Evolutionary conservation across 768 basidiomycete species (phyloP), one percentile per base, ranked within the genome.

Genomic region (Exsudoporus frostii): DNA sequence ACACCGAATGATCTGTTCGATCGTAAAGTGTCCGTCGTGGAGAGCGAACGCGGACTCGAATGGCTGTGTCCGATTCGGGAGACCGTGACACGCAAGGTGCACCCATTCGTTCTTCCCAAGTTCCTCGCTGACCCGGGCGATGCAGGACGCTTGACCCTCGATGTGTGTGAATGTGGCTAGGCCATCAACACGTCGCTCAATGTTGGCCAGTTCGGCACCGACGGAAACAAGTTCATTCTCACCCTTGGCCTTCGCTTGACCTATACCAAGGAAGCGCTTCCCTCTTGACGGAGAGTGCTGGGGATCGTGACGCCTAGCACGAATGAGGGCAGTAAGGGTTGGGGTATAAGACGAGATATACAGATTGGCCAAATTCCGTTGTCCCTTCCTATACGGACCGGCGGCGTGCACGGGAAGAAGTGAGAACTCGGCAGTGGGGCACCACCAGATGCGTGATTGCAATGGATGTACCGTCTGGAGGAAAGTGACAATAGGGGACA

Each of bases 391-490:
- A 34, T 52, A 55, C 2, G 45, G 32, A 29, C 55, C 50, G 0
- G 63, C 64, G 13, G 66, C 60, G 30, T 64, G 67, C 2, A 64
- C 17, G 2, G 60, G 66, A 7, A 65, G 29, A 2, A 19, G 13
- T 24, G 54, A 51, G 10, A 63, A 44, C 6, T 48, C 27, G 7
- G 51, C 39, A 0, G 58, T 55, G 1, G 58, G 58, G 22, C 57
- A 59, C 47, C 58, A 52, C 57, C 57, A 57, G 7, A 48, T 39
- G 19, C 37, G 36, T 1, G 47, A 42, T 17, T 20, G 13, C 24
- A 2, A 7, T 19, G 58, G 25, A 15, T 20, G 4, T 3, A 10
- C 7, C 7, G 8, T 20, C 14, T 7, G 37, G 4, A 48, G 37
- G 7, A 9, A 7, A 5, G 48, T 10, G 5, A 50, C 41, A 0